phyloP scores from a whole-genome alignment of 495 filamentous ascomycete genomes.

The Arthonia radiata region DNA sequence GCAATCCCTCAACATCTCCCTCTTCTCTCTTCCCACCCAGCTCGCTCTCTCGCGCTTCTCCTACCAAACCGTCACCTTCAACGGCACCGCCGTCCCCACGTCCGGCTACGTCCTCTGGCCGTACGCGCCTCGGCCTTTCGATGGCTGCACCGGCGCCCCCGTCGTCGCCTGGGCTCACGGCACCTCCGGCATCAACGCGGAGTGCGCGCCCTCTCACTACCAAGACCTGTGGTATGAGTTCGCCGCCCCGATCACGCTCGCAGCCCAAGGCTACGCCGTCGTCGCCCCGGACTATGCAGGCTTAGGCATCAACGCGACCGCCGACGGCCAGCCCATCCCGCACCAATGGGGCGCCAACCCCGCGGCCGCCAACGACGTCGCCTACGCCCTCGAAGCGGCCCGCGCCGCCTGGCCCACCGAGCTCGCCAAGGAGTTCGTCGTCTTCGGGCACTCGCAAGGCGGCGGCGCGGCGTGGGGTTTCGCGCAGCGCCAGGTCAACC shows the following conservation, averaged over 20 bases:
- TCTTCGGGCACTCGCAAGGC: not conserved
- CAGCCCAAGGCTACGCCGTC: not conserved
- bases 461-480: not conserved
- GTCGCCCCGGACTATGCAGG: not conserved
- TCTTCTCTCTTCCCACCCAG: constrained; percentile 5
- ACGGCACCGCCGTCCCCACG: constrained; percentile 21
- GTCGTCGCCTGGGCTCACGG: not conserved
- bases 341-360: not conserved
- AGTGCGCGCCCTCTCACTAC: not conserved
- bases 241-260: not conserved
- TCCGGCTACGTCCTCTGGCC: constrained; percentile 30
- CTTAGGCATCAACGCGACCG: not conserved
- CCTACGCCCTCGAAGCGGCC: not conserved
- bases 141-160: not conserved
- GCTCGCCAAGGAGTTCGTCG: not conserved
- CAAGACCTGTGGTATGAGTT: not conserved
- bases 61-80: constrained; percentile 20
- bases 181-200: not conserved
- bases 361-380: not conserved
- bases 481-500: not conserved
- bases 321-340: not conserved
- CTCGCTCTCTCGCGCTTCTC: constrained; percentile 9
- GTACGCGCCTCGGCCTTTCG: constrained; percentile 9
- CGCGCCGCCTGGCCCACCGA: not conserved
- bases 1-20: constrained; percentile 11